Evolutionary conservation across 2,329 filamentous ascomycete genomes (phyloP), one percentile per base, ranked within the genome.

Genomic region (Aspergillus hiratsukae): DNA sequence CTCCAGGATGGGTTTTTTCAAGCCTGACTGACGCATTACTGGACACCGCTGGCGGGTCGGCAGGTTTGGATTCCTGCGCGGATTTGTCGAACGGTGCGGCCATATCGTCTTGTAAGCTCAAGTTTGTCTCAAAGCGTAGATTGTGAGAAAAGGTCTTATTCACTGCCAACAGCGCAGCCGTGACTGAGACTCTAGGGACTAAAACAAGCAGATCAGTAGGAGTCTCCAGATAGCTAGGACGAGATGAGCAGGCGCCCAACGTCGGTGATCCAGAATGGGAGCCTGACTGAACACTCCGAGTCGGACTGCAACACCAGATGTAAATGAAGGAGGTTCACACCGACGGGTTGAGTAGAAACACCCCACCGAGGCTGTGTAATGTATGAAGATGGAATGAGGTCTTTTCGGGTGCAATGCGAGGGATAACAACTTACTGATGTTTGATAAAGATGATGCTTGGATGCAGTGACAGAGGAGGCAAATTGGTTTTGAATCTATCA

Each of bases 1-100:
- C 82, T 54, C 79, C 78, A 35, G 79, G 72, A 66, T 89, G 88
- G 51, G 88, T 80, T 72, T 91, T 94, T 51, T 93, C 90, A 35
- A 90, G 80, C 49, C 90, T 76, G 41, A 87, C 78, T 41, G 85
- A 84, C 57, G 88, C 85, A 65, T 80, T 87, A 64, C 75, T 84
- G 23, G 83, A 78, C 53, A 81, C 72, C 8, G 61, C 78, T 72
- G 59, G 75, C 64, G 63, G 79, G 66, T 67, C 78, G 74, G 59
- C 71, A 21, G 67, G 61, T 51, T 64, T 66, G 77, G 67, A 52
- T n/a, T 55, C 53, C 48, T 67, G 59, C 25, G 56, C 53, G n/a
- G 67, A 58, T 56, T 66, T 71, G 53, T 57, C 65, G 29, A 64
- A 61, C 55, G 64, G 63, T 41, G 69, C 61, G 56, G 74, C 75